These are phyloP conservation scores for Exophiala sp. DNA, from an alignment of 2,329 filamentous ascomycete species.

Conservation along the genomic window DNA sequence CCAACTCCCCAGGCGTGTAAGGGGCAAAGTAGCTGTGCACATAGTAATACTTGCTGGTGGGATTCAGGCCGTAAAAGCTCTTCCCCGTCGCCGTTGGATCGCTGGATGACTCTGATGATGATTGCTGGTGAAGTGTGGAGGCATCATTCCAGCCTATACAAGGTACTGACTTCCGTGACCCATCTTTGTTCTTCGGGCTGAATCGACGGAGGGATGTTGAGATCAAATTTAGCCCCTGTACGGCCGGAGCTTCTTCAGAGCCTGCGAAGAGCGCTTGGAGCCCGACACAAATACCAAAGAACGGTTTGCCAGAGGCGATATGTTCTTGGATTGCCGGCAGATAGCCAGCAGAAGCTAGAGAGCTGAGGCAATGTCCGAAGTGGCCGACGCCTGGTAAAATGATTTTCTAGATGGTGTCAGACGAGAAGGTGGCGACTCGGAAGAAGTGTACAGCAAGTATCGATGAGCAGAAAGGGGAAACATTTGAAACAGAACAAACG, in stretches of 20 bases:
- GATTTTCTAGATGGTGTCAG: slow-evolving; percentile 59
- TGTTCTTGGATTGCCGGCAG: slow-evolving; percentile 74
- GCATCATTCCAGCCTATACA: slow-evolving; percentile 99
- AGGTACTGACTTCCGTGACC: slow-evolving; percentile 60
- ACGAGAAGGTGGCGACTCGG: not conserved
- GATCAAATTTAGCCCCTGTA: slow-evolving; percentile 70
- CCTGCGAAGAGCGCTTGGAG: slow-evolving; percentile 83
- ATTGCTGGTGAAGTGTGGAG: slow-evolving; percentile 47
- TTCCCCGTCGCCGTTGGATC: slow-evolving; percentile 28
- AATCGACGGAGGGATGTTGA: slow-evolving; percentile 68
- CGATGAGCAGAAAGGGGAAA: not conserved
- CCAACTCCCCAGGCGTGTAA: slow-evolving; percentile 66
- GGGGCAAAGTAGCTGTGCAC: slow-evolving; percentile 89
- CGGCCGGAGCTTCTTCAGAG: slow-evolving; percentile 68
- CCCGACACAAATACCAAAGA: slow-evolving; percentile 96
- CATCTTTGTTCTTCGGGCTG: slow-evolving; percentile 39
- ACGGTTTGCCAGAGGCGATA: slow-evolving; percentile 86
- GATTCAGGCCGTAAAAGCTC: slow-evolving; percentile 70
- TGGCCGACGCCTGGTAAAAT: slow-evolving; percentile 95
- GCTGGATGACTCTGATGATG: slow-evolving; percentile 1
- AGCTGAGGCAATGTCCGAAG: slow-evolving; percentile 89
- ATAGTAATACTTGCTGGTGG: slow-evolving; percentile 94
- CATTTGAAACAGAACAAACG: not conserved
- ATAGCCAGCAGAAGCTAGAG: slow-evolving; percentile 76
- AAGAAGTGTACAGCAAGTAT: not conserved